These are phyloP conservation scores for Lecanoromycetidae sp. DNA, from an alignment of 2,329 filamentous ascomycete species.

Conservation along the genomic window DNA sequence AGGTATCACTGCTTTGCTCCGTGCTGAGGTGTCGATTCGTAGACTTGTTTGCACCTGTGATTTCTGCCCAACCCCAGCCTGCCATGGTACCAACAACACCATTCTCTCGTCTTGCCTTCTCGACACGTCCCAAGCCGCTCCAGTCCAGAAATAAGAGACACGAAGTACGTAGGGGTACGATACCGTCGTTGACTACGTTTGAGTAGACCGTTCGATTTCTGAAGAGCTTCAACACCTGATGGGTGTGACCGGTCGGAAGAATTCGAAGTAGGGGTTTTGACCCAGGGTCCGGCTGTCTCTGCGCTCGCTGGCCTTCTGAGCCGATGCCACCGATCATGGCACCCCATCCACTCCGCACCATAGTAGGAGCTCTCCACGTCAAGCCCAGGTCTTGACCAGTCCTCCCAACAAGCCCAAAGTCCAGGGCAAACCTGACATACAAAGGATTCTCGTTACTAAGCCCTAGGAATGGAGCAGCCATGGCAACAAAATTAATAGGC, in stretches of 20 bases:
- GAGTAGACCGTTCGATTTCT: constrained; percentile 86
- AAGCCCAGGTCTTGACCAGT: constrained; percentile 91
- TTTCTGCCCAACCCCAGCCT: constrained; percentile 86
- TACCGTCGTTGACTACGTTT: constrained; percentile 95
- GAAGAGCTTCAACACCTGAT: constrained; percentile 76
- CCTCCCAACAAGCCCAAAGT: constrained; percentile 90
- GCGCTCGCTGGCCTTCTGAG: constrained; percentile 44
- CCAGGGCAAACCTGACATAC: constrained; percentile 92
- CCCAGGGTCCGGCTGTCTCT: constrained; percentile 54
- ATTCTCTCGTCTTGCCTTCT: constrained; percentile 85
- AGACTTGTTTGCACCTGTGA: constrained; percentile 56
- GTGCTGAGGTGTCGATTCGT: constrained; percentile 36
- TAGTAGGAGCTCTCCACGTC: constrained; percentile 81
- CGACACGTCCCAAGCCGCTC: constrained; percentile 83
- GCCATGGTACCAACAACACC: constrained; percentile 86
- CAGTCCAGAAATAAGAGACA: constrained; percentile 95
- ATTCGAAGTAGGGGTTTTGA: constrained; percentile 83
- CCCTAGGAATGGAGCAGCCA: constrained; percentile 80
- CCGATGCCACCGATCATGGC: constrained; percentile 74
- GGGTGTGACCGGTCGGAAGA: constrained; percentile 79
- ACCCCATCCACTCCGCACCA: constrained; percentile 77
- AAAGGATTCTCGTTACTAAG: constrained; percentile 95
- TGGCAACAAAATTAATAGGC: constrained; percentile 78
- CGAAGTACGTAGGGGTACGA: constrained; percentile 87
- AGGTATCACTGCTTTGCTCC: constrained; percentile 22